These are phyloP conservation scores for Hydrangea macrophylla DNA, from an alignment of 148 eudicot species.

Conservation along the genomic window DNA sequence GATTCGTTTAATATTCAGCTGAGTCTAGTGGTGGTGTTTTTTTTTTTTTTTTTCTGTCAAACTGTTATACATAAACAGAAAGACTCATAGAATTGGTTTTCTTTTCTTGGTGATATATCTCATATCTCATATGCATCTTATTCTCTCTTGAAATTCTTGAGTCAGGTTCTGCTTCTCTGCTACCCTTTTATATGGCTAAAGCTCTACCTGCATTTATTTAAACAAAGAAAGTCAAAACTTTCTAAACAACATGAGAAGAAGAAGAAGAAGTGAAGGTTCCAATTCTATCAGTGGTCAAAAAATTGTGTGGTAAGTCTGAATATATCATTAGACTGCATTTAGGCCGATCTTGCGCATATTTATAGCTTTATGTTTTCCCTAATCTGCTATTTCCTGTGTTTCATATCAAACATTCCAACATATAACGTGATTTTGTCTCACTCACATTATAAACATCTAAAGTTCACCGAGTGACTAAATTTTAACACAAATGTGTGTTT, in stretches of 20 bases:
- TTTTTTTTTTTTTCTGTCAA: background rate
- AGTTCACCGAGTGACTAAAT: no score
- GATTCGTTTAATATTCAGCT: background rate
- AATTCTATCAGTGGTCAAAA: background rate
- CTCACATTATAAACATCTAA: no score
- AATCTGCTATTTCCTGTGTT: background rate
- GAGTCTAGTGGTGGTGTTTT: background rate
- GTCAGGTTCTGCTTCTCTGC: slow-evolving; percentile 64
- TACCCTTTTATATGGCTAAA: slow-evolving; percentile 75
- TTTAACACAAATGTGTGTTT: no score
- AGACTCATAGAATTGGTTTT: background rate
- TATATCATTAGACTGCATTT: background rate
- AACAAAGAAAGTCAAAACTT: slow-evolving; percentile 69
- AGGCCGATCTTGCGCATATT: background rate
- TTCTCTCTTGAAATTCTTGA: slow-evolving; percentile 1
- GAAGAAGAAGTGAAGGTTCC: slow-evolving; percentile 44
- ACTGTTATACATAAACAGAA: no score
- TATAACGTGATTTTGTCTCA: no score
- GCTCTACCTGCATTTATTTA: slow-evolving; percentile 75
- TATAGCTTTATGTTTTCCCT: background rate
- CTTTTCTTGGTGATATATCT: background rate
- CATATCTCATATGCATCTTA: background rate
- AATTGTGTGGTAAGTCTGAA: background rate
- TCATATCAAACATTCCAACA: no score
- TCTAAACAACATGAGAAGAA: slow-evolving; percentile 40